Conservation (phyloP, 1,284 basidiomycete genomes). For the Omphalotus olearius region DNA sequence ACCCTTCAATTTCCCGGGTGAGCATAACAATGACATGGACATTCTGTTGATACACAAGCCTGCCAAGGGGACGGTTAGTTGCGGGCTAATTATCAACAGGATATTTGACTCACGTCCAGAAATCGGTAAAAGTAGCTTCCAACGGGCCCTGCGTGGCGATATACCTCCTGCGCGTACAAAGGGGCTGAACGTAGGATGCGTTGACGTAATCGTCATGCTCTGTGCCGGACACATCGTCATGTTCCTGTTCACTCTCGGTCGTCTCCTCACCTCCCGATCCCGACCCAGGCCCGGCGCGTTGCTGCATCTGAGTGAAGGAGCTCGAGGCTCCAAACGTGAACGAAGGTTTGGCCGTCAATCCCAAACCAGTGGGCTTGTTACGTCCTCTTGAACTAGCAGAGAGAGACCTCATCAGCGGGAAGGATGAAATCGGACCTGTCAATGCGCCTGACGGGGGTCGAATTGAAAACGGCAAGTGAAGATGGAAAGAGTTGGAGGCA, state of each 20-base stretch:
- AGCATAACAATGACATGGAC: conserved; percentile 84
- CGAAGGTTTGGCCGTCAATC: no score
- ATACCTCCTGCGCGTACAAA: conserved; percentile 77
- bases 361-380: no score
- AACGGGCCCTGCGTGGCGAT: conserved; percentile 97
- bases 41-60: conserved; percentile 79
- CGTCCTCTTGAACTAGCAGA: not conserved
- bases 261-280: conserved; percentile 12
- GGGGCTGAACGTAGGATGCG: conserved; percentile 85
- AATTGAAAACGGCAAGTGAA: not conserved
- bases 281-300: not conserved
- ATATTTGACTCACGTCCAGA: conserved; percentile 81
- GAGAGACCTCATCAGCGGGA: not conserved
- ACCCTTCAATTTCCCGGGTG: conserved; percentile 88
- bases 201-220: conserved; percentile 87
- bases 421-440: conserved; percentile 3
- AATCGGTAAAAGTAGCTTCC: conserved; percentile 86
- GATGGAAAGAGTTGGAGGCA: not conserved
- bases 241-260: conserved; percentile 11
- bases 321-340: not conserved
- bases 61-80: conserved; percentile 23
- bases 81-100: not conserved
- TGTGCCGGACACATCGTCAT: conserved; percentile 9
- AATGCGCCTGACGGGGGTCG: conserved; percentile 10
- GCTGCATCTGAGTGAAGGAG: not conserved